Evolutionary conservation across 352 stramenopile species (phyloP).

Genomic region (Peronosclerospora sorghi): DNA sequence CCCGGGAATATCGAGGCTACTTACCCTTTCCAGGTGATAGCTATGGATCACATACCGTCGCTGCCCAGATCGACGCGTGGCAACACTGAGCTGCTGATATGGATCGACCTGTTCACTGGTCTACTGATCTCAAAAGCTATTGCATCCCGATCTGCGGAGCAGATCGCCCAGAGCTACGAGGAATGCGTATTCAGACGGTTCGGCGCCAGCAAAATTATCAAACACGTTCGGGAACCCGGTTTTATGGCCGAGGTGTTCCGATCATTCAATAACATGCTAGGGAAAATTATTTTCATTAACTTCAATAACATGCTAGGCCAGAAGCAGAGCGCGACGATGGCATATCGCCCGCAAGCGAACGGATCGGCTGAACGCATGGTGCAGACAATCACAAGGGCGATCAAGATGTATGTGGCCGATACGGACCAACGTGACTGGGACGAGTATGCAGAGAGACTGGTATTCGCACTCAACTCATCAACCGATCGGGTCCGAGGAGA

Average conservation of each 20-base stretch:
- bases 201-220: not conserved
- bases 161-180: not conserved
- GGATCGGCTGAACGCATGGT: conserved; percentile 4
- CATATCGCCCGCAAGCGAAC: conserved; percentile 1
- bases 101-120: not conserved
- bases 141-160: not conserved
- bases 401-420: conserved; percentile 8
- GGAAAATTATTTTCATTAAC: no score
- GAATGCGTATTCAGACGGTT: not conserved
- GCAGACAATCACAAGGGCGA: not conserved
- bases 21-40: not conserved
- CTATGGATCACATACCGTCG: not conserved
- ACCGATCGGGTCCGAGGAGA: conserved; percentile 2
- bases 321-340: conserved; percentile 1
- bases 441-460: conserved; percentile 6
- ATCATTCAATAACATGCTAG: not conserved
- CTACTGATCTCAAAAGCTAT: not conserved
- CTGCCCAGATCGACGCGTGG: not conserved
- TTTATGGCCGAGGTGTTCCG: not conserved
- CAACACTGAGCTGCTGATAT: not conserved
- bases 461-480: conserved; percentile 2
- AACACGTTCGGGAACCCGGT: not conserved
- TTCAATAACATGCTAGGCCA: not conserved
- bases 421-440: conserved; percentile 2
- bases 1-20: not conserved